phyloP scores from a whole-genome alignment of 2,329 filamentous ascomycete species.

The Gremmenia infestans region DNA sequence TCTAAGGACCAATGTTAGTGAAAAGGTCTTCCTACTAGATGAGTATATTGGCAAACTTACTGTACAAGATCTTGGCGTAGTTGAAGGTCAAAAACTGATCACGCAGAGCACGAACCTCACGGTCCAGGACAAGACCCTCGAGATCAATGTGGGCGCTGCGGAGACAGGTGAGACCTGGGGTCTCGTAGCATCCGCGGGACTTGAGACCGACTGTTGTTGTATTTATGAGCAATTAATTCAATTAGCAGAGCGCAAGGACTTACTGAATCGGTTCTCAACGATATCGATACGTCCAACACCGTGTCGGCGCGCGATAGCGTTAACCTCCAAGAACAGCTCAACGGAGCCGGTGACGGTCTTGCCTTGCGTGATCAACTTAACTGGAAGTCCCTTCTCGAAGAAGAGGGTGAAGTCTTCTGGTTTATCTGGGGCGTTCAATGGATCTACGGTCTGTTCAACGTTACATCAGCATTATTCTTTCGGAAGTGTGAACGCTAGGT shows the following conservation, averaged over 20 bases:
- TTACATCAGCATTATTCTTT: neutral
- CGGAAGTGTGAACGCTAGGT: neutral
- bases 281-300: constrained; percentile 81
- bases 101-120: constrained; percentile 62
- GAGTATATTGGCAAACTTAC: neutral
- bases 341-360: constrained; percentile 64
- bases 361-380: constrained; percentile 54
- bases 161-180: constrained; percentile 30
- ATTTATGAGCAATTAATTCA: neutral
- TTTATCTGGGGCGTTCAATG: constrained; percentile 63
- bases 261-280: constrained; percentile 69
- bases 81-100: constrained; percentile 66
- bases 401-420: constrained; percentile 66
- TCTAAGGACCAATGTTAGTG: constrained; percentile 25
- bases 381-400: constrained; percentile 72
- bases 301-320: constrained; percentile 65
- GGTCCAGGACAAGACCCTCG: constrained; percentile 63
- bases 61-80: constrained; percentile 55
- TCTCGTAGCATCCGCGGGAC: constrained; percentile 75
- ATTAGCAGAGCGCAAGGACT: neutral
- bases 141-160: constrained; percentile 45
- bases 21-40: neutral
- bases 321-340: constrained; percentile 67
- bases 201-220: constrained; percentile 58
- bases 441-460: constrained; percentile 49